Base-by-base conservation (phyloP, 2,329 filamentous ascomycete genomes). In the Colletotrichum noveboracense region DNA sequence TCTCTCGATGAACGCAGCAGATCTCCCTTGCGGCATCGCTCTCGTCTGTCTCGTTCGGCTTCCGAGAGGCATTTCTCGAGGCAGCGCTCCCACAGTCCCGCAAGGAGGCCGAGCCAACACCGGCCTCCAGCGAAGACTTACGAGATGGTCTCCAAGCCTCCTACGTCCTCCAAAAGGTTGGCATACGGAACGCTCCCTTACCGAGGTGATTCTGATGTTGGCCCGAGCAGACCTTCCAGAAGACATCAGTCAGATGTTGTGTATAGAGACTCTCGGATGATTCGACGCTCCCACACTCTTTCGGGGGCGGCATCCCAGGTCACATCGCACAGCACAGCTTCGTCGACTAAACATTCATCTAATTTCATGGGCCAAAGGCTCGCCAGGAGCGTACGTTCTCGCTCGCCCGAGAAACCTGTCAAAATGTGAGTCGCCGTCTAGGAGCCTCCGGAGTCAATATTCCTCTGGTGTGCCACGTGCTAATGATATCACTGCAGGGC, bases 401-500 rank as follows among this genome's bases (percentile, higher is more conserved):
- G 79, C n/a, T 78, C 79, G 12, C 69, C 76, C 36, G 81, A 82
- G 4, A 81, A 78, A 69, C 71, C 76, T n/a, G 52, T 67, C 7
- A 83, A 81, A 71, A 74, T 76, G 83, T 84, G 80, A 77, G 83
- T 73, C 14, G 28, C 13, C 32, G 56, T 32, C 28, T 13, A 48
- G 43, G 28, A 30, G 13, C 34, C 8, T 76, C 48, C 74, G 32
- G 16, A 21, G 55, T 79, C 75, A 79, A 64, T 18, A 12, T 52
- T 52, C n/a, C 43, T 52, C 43, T 52, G 43, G 12, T 24, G 43
- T 24, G 43, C 7, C 61, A 14, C 66, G 55, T 38, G 70, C 73
- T 75, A 62, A 75, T 43, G 18, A 26, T 30, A 5, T n/a, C 13
- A 28, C 12, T 65, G 5, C 79, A 95, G 93, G 74, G 89, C 93